Evolutionary conservation across 441 rosid genomes (phyloP), one percentile per base, ranked within the genome.

Genomic region (Jatropha multifida): DNA sequence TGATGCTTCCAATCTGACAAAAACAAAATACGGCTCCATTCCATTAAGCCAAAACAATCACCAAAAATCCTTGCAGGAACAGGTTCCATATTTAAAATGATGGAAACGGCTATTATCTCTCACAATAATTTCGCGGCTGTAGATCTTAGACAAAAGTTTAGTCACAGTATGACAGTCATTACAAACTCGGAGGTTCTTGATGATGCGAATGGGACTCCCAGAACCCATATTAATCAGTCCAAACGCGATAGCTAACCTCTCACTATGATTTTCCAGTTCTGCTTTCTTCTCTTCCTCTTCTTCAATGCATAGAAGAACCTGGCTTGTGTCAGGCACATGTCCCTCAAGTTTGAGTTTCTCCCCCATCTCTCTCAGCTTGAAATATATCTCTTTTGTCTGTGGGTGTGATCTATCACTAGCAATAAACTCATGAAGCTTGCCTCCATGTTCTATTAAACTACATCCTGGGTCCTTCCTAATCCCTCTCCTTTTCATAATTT

Each of bases 221-320:
- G 79, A 70, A 40, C 81, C 77, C 55, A 76, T 59, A 65, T 78
- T 85, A 61, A 88, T 83, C 67, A 89, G 82, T 23, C 87, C 88
- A 77, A 88, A 90, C 13, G 89, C 90, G 52, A 90, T 76, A 60
- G 95, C 92, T 71, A 89, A 78, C 87, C 89, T 90, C 80, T 90
- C 93, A 37, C 93, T 82, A 74, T 90, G 95, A 32, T 76, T 76
- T 73, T 79, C 81, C 74, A 91, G 78, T 69, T 89, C 70, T 40
- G 78, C 73, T 74, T 78, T 79, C 87, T 91, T 91, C 46, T 82
- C 87, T 51, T 82, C 76, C 17, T 87, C 88, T 14, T 66, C 79
- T 32, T 78, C 69, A 66, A 83, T 87, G 60, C 84, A 87, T 0
- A 81, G 83, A 23, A 84, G 85, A 49, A 85, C 85, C 82, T 9